Percentiles rank a stretch among this genome's conserved stretches.
These are phyloP conservation scores for Salvia hispanica DNA, from an alignment of 257 asterid genomes.

Conservation along the genomic window DNA sequence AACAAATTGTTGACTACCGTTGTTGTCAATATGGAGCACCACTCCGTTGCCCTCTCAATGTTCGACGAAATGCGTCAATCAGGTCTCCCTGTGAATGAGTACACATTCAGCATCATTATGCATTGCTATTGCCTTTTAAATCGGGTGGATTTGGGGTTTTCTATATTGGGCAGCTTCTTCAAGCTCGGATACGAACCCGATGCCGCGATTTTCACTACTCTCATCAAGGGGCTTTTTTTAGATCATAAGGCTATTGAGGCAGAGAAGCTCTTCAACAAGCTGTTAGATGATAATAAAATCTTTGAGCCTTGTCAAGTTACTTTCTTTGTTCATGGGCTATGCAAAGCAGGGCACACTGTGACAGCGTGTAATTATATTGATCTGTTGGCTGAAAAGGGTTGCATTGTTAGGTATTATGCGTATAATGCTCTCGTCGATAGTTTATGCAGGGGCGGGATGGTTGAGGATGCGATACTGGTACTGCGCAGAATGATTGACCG, in stretches of 20 bases:
- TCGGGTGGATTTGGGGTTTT: constrained; percentile 15
- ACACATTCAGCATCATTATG: not conserved
- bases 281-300: not conserved
- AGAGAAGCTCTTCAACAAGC: not conserved
- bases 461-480: not conserved
- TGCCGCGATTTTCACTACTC: not conserved
- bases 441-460: constrained; percentile 6
- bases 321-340: not conserved
- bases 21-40: not conserved
- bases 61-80: constrained; percentile 24
- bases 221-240: constrained; percentile 16
- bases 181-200: not conserved
- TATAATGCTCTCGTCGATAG: not conserved
- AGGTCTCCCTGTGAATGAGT: constrained; percentile 6
- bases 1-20: constrained; percentile 7
- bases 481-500: not conserved
- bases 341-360: not conserved
- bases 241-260: constrained; percentile 15
- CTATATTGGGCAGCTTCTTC: constrained; percentile 11
- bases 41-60: constrained; percentile 17
- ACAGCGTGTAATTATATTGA: constrained; percentile 1
- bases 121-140: constrained; percentile 13
- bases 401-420: not conserved
- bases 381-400: not conserved
- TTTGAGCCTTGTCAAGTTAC: not conserved